phyloP scores from a whole-genome alignment of 768 basidiomycete species.

The Sarcodon aspratus region DNA sequence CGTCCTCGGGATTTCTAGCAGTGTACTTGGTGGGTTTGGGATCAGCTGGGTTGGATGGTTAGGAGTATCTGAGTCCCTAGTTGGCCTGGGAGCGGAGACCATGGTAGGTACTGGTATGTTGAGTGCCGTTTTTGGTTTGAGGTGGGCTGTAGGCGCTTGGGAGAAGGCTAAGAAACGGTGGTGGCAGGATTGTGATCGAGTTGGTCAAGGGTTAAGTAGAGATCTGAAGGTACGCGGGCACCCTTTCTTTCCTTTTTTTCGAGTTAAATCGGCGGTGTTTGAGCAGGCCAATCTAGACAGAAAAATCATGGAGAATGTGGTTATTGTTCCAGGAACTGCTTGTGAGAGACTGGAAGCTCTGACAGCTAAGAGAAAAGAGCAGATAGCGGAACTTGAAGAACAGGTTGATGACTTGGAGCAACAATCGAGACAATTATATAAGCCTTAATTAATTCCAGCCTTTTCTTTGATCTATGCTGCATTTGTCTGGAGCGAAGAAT shows the following conservation, averaged over 20 bases:
- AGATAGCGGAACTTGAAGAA: slow-evolving; percentile 30
- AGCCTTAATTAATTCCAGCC: no score
- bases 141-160: slow-evolving; percentile 60
- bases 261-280: not conserved
- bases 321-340: slow-evolving; percentile 37
- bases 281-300: slow-evolving; percentile 32
- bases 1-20: slow-evolving; percentile 37
- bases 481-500: no score
- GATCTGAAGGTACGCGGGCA: slow-evolving; percentile 45
- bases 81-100: slow-evolving; percentile 31
- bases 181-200: slow-evolving; percentile 55
- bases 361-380: slow-evolving; percentile 28
- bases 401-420: slow-evolving; percentile 30
- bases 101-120: slow-evolving; percentile 51
- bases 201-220: slow-evolving; percentile 50
- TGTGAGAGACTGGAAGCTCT: slow-evolving; percentile 33
- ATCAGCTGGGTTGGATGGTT: slow-evolving; percentile 57
- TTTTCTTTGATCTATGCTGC: no score
- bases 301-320: slow-evolving; percentile 41
- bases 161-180: slow-evolving; percentile 55
- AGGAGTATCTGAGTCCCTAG: slow-evolving; percentile 4
- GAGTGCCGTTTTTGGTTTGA: slow-evolving; percentile 32
- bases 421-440: slow-evolving; percentile 18
- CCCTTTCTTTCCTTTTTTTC: not conserved
- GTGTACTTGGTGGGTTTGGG: slow-evolving; percentile 35